Base-by-base conservation (phyloP, 73 alveolate species). In the Paramecium biaurelia region DNA sequence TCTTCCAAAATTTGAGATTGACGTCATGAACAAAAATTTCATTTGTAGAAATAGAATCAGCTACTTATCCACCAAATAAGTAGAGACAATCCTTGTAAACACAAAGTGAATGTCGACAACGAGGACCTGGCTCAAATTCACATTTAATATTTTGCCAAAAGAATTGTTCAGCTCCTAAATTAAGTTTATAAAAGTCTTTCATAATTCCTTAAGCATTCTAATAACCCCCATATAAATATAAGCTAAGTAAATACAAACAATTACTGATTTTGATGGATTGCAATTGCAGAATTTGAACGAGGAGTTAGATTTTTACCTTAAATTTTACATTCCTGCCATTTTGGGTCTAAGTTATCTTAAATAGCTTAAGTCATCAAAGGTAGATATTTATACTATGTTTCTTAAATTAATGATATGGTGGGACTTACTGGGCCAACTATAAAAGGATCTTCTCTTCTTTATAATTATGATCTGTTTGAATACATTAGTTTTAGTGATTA, bases 301-400 rank as follows among this genome's bases (percentile, higher is more conserved):
- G 86, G 85, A 7, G 32, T 21, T 0, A 86, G 68, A 20, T 86
- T 86, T 24, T 76, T 58, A 14, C 59, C 85, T 9, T 30, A 3
- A 7, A 86, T 63, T 38, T 86, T 86, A 21, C 87, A 86, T 86
- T 86, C 93, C n/a, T 43, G 53, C 93, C 93, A 86, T 86, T 86
- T 86, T 24, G 93, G 93, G 56, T 86, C 88, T 15, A 38, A 15
- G 8, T 86, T 14, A 15, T 35, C 93, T 28, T 74, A 34, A 2
- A 21, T 74, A 28, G 12, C 56, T 35, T 37, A 35, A 1, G 84
- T 63, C 57, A 74, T n/a, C 57, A 41, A 41, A 14, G 87, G 87
- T 3, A 74, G 12, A 37, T 74, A 74, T 74, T 74, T 74, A n/a
- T 74, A 74, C n/a, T 74, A 14, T 2, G 87, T 11, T 37, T 74